Conservation (phyloP, 768 basidiomycete species). For the Trametes villosa region DNA sequence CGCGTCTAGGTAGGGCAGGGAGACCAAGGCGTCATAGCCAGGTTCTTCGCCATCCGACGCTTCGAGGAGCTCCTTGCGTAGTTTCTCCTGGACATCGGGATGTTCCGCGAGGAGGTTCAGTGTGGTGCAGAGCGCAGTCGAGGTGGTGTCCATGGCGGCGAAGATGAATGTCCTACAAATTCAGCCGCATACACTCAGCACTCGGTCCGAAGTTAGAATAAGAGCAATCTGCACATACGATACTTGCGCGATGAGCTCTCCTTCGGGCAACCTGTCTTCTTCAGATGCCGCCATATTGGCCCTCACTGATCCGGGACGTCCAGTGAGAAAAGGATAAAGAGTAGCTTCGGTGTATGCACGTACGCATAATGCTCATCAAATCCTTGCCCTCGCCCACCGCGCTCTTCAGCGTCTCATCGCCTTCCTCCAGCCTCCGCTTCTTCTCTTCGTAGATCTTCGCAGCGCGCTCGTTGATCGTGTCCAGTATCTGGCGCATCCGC, state of each 20-base stretch:
- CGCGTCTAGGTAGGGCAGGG: constrained; percentile 14
- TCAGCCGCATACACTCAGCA: neutral
- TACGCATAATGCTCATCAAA: constrained; percentile 32
- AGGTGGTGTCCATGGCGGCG: constrained; percentile 20
- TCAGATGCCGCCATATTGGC: constrained; percentile 23
- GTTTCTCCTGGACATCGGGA: constrained; percentile 16
- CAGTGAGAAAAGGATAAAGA: neutral
- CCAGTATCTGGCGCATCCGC: neutral
- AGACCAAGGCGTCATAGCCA: constrained; percentile 11
- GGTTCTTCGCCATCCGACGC: neutral
- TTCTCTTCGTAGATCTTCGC: constrained; percentile 36
- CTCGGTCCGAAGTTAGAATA: neutral
- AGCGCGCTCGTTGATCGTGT: constrained; percentile 2
- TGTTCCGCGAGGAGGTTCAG: constrained; percentile 9
- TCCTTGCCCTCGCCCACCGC: constrained; percentile 31
- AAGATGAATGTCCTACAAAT: constrained; percentile 13
- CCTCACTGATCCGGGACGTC: constrained; percentile 20
- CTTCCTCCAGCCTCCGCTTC: constrained; percentile 11
- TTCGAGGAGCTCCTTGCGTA: constrained; percentile 13
- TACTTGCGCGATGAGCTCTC: constrained; percentile 32
- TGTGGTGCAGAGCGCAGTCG: constrained; percentile 7
- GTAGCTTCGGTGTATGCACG: neutral
- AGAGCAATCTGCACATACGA: constrained; percentile 17
- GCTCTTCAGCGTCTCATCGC: constrained; percentile 20
- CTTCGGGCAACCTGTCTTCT: constrained; percentile 27